phyloP scores from a whole-genome alignment of 805 yeast species.

The Monosporozyma servazzii region DNA sequence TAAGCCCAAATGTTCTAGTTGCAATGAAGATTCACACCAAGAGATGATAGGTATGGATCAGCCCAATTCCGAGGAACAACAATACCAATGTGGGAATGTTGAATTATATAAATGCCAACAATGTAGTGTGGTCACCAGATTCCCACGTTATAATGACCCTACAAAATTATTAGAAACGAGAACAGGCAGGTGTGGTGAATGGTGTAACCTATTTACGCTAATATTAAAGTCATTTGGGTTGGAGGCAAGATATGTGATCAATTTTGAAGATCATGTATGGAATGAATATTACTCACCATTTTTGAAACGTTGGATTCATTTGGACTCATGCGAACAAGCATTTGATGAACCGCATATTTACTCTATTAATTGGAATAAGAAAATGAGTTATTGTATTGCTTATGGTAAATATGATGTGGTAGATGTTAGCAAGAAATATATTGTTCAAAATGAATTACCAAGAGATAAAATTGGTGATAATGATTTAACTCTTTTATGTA shows the following conservation, averaged over 20 bases:
- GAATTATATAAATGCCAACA: conserved; percentile 56
- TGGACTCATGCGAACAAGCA: conserved; percentile 81
- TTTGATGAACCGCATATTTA: conserved; percentile 76
- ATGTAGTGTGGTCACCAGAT: conserved; percentile 44
- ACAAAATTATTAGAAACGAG: conserved; percentile 49
- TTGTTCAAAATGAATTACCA: conserved; percentile 38
- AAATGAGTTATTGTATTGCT: conserved; percentile 82
- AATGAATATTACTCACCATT: conserved; percentile 68
- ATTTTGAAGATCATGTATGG: conserved; percentile 94
- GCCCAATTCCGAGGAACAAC: conserved; percentile 39
- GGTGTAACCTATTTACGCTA: conserved; percentile 79
- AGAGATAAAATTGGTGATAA: conserved; percentile 38
- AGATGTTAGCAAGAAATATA: conserved; percentile 67
- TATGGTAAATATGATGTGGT: conserved; percentile 49
- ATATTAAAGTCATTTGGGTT: conserved; percentile 59
- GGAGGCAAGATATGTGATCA: conserved; percentile 70
- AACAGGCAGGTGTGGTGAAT: conserved; percentile 87
- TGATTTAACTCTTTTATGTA: conserved; percentile 31
- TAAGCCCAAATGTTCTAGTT: conserved; percentile 48
- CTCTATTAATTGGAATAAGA: conserved; percentile 83
- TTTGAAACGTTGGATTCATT: conserved; percentile 70
- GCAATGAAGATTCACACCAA: conserved; percentile 36
- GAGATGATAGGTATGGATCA: conserved; percentile 31
- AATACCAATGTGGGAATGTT: conserved; percentile 42
- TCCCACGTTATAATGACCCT: conserved; percentile 73